Conservation (phyloP, 1,139 yeast species). For the Geotrichum carabidarum region DNA sequence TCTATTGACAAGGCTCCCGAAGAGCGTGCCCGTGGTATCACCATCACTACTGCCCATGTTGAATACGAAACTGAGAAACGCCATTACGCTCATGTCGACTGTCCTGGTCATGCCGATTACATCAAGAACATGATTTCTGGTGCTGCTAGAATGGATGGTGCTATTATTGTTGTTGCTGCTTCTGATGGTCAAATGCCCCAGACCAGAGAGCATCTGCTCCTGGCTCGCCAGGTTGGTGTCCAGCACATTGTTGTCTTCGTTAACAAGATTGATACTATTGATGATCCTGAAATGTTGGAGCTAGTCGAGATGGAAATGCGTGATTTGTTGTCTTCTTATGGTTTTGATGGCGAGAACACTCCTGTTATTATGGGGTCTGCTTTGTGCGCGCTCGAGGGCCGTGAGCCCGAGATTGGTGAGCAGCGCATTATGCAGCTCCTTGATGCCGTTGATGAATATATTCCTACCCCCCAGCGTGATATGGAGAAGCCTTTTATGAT, state of each 20-base stretch:
- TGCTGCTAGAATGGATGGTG: conserved; percentile 99
- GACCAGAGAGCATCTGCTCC: conserved; percentile 95
- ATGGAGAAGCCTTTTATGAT: conserved; percentile 92
- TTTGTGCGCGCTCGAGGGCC: conserved; percentile 86
- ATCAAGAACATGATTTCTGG: conserved; percentile 99
- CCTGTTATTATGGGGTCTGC: conserved; percentile 99
- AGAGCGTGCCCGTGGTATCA: conserved; percentile 99
- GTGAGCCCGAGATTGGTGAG: conserved; percentile 86
- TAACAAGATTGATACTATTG: conserved; percentile 95
- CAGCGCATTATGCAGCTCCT: conserved; percentile 77
- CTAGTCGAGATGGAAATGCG: conserved; percentile 99
- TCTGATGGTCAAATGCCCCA: conserved; percentile 99
- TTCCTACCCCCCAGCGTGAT: conserved; percentile 96
- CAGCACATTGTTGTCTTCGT: conserved; percentile 95
- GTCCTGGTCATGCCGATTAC: conserved; percentile 99
- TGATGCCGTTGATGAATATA: conserved; percentile 88
- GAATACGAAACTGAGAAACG: conserved; percentile 90
- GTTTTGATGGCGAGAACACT: conserved; percentile 96
- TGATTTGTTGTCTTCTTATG: conserved; percentile 82
- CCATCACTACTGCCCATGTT: conserved; percentile 95
- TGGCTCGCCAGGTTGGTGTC: conserved; percentile 99
- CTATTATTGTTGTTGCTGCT: conserved; percentile 98
- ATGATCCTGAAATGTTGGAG: conserved; percentile 98
- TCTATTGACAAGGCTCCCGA: conserved; percentile 98
- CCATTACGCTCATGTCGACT: conserved; percentile 95